Conservation (phyloP, 2,329 filamentous ascomycete genomes). For the Colletotrichum cereale region DNA sequence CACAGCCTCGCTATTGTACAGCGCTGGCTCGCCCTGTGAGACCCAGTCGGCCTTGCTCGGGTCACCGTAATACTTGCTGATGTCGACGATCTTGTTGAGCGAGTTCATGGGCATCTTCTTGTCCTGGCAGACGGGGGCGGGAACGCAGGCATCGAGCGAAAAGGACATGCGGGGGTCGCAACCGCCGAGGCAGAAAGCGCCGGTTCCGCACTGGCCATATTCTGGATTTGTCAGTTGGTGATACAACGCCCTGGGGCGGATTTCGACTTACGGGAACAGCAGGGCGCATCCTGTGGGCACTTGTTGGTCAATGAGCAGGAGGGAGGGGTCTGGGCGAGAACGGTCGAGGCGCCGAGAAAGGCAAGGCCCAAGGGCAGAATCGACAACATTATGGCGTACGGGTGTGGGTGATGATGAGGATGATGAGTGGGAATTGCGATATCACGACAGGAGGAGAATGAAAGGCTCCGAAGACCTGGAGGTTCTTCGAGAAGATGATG, state of each 20-base stretch:
- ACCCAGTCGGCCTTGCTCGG: constrained; percentile 87
- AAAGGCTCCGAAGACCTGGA: not conserved
- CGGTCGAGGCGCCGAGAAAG: constrained; percentile 54
- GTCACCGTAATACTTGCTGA: constrained; percentile 89
- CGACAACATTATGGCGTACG: constrained; percentile 32
- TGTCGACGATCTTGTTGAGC: constrained; percentile 76
- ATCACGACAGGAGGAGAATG: constrained; percentile 9
- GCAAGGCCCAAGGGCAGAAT: constrained; percentile 53
- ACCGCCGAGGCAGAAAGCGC: constrained; percentile 94
- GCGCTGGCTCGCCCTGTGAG: constrained; percentile 79
- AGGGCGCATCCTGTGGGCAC: constrained; percentile 80
- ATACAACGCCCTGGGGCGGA: not conserved
- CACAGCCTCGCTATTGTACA: constrained; percentile 74
- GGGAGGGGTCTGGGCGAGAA: constrained; percentile 50
- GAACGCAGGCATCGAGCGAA: constrained; percentile 85
- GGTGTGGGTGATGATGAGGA: not conserved
- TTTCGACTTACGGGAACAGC: constrained; percentile 79
- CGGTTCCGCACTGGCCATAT: constrained; percentile 92
- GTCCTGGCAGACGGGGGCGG: constrained; percentile 84
- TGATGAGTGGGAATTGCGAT: not conserved
- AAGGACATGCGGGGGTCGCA: constrained; percentile 91
- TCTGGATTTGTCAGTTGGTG: constrained; percentile 62
- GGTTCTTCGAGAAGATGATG: not conserved
- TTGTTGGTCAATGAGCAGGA: constrained; percentile 64
- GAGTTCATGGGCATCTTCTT: constrained; percentile 80